Evolutionary conservation across 805 yeast genomes (phyloP).

Genomic region (Yarrowia yakushimensis): DNA sequence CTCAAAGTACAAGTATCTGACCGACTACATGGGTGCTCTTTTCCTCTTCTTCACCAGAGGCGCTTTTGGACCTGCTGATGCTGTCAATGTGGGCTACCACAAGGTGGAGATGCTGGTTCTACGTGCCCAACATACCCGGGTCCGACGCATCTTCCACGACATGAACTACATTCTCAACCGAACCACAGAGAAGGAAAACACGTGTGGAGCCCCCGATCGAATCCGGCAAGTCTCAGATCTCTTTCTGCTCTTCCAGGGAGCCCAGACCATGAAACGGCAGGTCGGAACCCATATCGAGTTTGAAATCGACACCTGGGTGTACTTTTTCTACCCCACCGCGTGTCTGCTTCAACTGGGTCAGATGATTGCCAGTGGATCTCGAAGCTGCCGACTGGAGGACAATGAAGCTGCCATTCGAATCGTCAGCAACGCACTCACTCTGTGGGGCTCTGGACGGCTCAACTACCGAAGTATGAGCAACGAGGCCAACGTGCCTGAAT

Average conservation of each 20-base stretch:
- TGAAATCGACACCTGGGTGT: conserved; percentile 79
- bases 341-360: conserved; percentile 54
- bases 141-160: conserved; percentile 78
- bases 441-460: conserved; percentile 34
- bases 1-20: conserved; percentile 59
- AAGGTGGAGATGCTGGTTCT: conserved; percentile 13
- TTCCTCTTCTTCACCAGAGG: conserved; percentile 49
- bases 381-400: conserved; percentile 28
- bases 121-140: conserved; percentile 49
- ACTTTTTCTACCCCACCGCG: conserved; percentile 64
- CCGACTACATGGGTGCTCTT: conserved; percentile 58
- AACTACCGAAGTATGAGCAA: conserved; percentile 28
- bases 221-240: conserved; percentile 63
- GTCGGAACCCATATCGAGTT: conserved; percentile 81
- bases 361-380: conserved; percentile 38
- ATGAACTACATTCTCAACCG: conserved; percentile 72
- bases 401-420: conserved; percentile 29
- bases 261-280: conserved; percentile 71
- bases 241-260: conserved; percentile 68
- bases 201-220: conserved; percentile 46
- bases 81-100: conserved; percentile 18
- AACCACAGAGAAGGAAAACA: conserved; percentile 51
- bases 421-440: conserved; percentile 31
- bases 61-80: conserved; percentile 21
- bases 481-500: conserved; percentile 30